Conservation (phyloP, 2,329 filamentous ascomycete genomes). For the Helotiales sp. region DNA sequence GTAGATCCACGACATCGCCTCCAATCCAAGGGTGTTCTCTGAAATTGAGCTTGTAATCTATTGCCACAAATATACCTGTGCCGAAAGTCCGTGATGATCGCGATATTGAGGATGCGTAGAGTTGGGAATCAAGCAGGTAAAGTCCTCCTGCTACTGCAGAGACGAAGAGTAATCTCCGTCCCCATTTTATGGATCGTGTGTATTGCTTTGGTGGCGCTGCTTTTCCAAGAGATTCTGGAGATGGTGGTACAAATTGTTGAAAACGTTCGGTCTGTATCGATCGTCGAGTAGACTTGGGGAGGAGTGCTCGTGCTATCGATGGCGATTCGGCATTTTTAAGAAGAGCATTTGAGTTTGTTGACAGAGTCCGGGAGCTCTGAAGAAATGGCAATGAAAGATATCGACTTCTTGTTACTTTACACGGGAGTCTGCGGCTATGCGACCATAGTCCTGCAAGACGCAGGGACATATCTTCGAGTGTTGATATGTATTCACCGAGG, state of each 20-base stretch:
- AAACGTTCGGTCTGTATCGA: constrained; percentile 45
- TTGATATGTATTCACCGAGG: constrained; percentile 4
- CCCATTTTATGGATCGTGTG: constrained; percentile 69
- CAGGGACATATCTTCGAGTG: constrained; percentile 31
- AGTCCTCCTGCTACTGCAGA: constrained; percentile 58
- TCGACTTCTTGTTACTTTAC: background rate
- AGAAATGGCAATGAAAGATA: constrained; percentile 1
- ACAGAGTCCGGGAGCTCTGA: constrained; percentile 5
- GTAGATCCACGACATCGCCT: constrained; percentile 73
- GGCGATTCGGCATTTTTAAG: constrained; percentile 10
- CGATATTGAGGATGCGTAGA: constrained; percentile 77
- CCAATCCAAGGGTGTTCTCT: constrained; percentile 73
- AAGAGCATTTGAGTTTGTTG: constrained; percentile 1
- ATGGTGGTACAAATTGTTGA: constrained; percentile 71
- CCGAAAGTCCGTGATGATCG: constrained; percentile 82
- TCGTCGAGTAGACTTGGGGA: constrained; percentile 16
- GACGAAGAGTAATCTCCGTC: constrained; percentile 68
- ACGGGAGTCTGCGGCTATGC: constrained; percentile 9
- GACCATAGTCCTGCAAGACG: constrained; percentile 27
- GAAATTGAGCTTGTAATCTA: constrained; percentile 98
- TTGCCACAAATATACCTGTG: constrained; percentile 74
- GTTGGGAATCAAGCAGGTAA: constrained; percentile 69
- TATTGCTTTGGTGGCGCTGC: constrained; percentile 72
- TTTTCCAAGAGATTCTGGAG: constrained; percentile 74
- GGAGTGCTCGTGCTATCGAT: constrained; percentile 10